Evolutionary conservation across 2,329 filamentous ascomycete genomes (phyloP).

Genomic region (Colletotrichum acutatum): DNA sequence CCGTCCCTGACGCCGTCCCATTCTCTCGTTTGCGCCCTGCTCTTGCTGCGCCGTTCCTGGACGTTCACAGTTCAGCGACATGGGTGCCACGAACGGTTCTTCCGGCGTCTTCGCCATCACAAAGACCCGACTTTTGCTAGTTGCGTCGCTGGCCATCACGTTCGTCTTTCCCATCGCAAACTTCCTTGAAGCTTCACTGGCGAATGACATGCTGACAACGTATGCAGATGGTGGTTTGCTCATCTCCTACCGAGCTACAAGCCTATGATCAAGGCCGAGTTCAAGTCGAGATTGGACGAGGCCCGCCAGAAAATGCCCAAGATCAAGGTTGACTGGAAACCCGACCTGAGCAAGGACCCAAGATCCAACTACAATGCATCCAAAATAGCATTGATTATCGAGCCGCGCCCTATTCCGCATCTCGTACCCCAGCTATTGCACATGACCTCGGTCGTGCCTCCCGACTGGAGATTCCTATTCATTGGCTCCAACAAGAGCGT

Average conservation of each 20-base stretch:
- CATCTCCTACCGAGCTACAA: slow-evolving; percentile 55
- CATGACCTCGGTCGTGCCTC: slow-evolving; percentile 64
- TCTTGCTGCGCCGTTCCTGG: slow-evolving; percentile 5
- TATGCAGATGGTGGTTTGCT: slow-evolving; percentile 59
- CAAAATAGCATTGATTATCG: slow-evolving; percentile 64
- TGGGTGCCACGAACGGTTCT: slow-evolving; percentile 32
- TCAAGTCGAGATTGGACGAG: slow-evolving; percentile 51
- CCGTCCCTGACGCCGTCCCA: not conserved
- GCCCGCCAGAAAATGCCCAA: slow-evolving; percentile 52
- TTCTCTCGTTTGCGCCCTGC: not conserved
- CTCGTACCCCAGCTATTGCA: slow-evolving; percentile 62
- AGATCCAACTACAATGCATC: slow-evolving; percentile 55
- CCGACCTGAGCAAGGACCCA: slow-evolving; percentile 41
- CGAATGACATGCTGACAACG: not conserved
- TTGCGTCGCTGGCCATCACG: slow-evolving; percentile 51
- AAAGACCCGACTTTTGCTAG: slow-evolving; percentile 47
- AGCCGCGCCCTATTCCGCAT: slow-evolving; percentile 58
- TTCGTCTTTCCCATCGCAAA: slow-evolving; percentile 40
- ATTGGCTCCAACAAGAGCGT: slow-evolving; percentile 61
- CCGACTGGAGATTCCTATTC: slow-evolving; percentile 67
- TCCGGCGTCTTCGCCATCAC: slow-evolving; percentile 45
- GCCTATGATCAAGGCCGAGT: slow-evolving; percentile 51
- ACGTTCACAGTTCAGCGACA: slow-evolving; percentile 15
- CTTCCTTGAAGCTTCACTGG: not conserved
- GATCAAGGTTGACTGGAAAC: slow-evolving; percentile 53